Base-by-base conservation (phyloP, 306 rosid species). In the Inga oerstediana region DNA sequence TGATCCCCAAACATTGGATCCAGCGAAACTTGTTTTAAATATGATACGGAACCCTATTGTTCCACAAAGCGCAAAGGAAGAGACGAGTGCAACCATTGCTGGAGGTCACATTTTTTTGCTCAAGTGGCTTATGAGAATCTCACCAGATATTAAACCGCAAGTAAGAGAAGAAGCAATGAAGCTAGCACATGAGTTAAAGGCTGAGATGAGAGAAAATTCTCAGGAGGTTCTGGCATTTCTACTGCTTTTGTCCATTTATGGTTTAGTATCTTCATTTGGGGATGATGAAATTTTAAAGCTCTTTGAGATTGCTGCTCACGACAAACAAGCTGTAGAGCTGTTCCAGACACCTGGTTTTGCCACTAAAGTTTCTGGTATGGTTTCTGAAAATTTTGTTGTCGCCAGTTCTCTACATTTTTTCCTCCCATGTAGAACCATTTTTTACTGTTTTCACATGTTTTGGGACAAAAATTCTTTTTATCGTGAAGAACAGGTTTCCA, bases 11-110 rank as follows among this genome's bases (percentile, higher is more conserved):
- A 37, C 27, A 46, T 44, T 46, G 15, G 88, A 91, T 64, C 93
- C 93, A 22, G 88, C 92, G 78, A 84, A 88, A 79, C 79, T 85
- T 83, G 89, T 86, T 49, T 73, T 91, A 88, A 89, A 84, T 76
- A 27, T 78, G 17, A 87, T 94, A 37, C 84, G 46, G 82, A 78
- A 65, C 13, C 76, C 72, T 70, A 76, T 86, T 72, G 17, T 74
- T 68, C 76, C 80, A 20, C 81, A 74, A 19, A 68, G 83, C 83
- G 56, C 39, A 61, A 81, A 70, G 17, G 81, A 52, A 67, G 81
- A 82, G 35, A 58, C 43, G n/a, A 75, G 72, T 56, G 82, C 30
- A 69, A 82, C 67, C 74, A 52, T 79, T 73, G 76, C 78, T 74
- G 72, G 4, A 24, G 37, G 68, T 7, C 84, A 68, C 82, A 81